phyloP scores from a whole-genome alignment of 768 basidiomycete genomes.

The Holtermanniella nyarrowii region DNA sequence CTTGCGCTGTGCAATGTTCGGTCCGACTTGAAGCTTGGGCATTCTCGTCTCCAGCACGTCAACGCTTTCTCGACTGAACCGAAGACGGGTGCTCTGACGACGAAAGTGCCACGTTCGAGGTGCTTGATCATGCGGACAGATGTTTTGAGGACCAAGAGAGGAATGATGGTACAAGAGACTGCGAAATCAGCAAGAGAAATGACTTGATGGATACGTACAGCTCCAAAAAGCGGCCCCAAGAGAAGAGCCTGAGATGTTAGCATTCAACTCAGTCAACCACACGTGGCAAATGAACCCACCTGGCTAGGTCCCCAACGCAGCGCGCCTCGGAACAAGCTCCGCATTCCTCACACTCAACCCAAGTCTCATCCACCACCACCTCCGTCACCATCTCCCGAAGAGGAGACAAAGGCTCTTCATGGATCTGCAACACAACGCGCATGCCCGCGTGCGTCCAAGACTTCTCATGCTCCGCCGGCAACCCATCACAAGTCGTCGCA shows the following conservation, averaged over 20 bases:
- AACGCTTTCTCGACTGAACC: conserved; percentile 3
- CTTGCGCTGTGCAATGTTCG: conserved; percentile 27
- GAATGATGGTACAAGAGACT: conserved; percentile 16
- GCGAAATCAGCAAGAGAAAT: not conserved
- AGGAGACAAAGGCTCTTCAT: too few species aligned
- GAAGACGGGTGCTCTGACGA: not conserved
- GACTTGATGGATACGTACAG: conserved; percentile 8
- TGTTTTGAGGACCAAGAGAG: conserved; percentile 2
- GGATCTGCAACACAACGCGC: conserved; percentile 8
- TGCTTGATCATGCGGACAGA: conserved; percentile 14
- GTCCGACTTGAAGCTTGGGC: conserved; percentile 33
- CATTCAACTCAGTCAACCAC: not conserved
- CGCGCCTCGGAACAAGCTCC: not conserved
- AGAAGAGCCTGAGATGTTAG: conserved; percentile 9
- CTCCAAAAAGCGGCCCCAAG: conserved; percentile 29
- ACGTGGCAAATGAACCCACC: not conserved
- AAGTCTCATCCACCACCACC: conserved; percentile 6
- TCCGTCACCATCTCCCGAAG: not conserved
- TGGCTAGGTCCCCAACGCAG: too few species aligned
- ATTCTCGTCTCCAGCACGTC: conserved; percentile 20
- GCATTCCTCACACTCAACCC: conserved; percentile 19
- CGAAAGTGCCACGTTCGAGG: not conserved
- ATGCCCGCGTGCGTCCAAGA: conserved; percentile 19
- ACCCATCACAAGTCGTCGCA: conserved; percentile 10
- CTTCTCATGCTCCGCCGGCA: conserved; percentile 11